Evolutionary conservation across 2,329 filamentous ascomycete genomes (phyloP).

Genomic region (Epicoccum sorghinum): DNA sequence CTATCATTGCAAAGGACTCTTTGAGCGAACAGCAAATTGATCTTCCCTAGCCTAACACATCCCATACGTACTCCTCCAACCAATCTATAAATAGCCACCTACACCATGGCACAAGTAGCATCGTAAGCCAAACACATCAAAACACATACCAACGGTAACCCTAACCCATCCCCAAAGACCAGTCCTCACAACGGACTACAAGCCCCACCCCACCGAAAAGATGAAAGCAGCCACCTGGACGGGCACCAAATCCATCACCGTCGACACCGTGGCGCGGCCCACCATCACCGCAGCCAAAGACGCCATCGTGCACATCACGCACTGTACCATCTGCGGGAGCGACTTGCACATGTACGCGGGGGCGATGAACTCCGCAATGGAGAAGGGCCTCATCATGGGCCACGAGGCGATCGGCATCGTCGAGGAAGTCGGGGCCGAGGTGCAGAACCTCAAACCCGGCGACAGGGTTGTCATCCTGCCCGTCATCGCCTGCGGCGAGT

Average conservation of each 20-base stretch:
- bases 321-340: conserved; percentile 41
- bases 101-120: no score
- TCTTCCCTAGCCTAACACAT: no score
- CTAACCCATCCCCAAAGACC: not conserved
- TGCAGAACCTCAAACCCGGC: conserved; percentile 75
- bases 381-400: conserved; percentile 60
- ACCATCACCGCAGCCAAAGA: conserved; percentile 42
- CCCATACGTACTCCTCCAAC: no score
- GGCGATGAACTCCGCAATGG: conserved; percentile 71
- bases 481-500: conserved; percentile 22
- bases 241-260: conserved; percentile 4
- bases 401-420: conserved; percentile 86
- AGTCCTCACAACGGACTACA: conserved; percentile 1
- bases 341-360: conserved; percentile 26
- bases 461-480: conserved; percentile 54
- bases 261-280: conserved; percentile 37
- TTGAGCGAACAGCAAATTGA: no score
- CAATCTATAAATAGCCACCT: no score
- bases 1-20: no score
- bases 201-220: conserved; percentile 6
- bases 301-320: conserved; percentile 48
- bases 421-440: conserved; percentile 77
- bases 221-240: conserved; percentile 13
- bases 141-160: no score
- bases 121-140: no score